Conservation (phyloP, 2,329 filamentous ascomycete genomes). For the Capronia epimyces region DNA sequence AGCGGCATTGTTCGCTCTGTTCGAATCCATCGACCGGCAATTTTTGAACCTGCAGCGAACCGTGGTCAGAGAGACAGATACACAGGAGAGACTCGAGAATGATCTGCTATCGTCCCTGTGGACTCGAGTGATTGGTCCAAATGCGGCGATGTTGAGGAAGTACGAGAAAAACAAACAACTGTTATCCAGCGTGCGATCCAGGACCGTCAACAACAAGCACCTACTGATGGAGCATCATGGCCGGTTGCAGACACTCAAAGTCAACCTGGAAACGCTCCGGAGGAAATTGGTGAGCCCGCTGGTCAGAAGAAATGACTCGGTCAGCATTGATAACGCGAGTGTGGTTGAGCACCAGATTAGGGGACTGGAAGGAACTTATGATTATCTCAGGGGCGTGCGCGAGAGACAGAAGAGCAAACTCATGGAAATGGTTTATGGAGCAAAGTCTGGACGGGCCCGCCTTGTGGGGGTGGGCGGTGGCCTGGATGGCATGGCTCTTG, state of each 20-base stretch:
- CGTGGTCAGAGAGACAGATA: constrained; percentile 75
- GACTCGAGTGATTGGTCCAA: constrained; percentile 75
- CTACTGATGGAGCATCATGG: constrained; percentile 82
- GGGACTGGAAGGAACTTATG: constrained; percentile 73
- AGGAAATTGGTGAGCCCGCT: constrained; percentile 79
- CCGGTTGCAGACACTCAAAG: constrained; percentile 74
- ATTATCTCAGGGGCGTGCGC: constrained; percentile 68
- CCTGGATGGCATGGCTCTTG: constrained; percentile 19
- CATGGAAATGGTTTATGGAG: constrained; percentile 71
- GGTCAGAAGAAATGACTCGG: constrained; percentile 60
- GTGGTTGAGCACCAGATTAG: constrained; percentile 76
- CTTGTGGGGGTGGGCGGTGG: constrained; percentile 17
- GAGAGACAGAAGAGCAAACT: constrained; percentile 76
- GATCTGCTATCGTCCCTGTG: constrained; percentile 80
- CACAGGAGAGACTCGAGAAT: constrained; percentile 72
- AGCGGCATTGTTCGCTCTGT: constrained; percentile 76
- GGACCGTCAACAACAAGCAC: constrained; percentile 81
- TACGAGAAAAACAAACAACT: constrained; percentile 85
- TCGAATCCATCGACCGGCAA: constrained; percentile 83
- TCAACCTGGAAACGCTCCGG: constrained; percentile 77
- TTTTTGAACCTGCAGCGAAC: constrained; percentile 82
- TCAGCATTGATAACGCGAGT: constrained; percentile 49
- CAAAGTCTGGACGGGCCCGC: constrained; percentile 23
- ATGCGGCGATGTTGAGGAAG: constrained; percentile 70
- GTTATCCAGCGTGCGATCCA: constrained; percentile 70